phyloP scores from a whole-genome alignment of 768 basidiomycete species.

The Boletus coccyginus region DNA sequence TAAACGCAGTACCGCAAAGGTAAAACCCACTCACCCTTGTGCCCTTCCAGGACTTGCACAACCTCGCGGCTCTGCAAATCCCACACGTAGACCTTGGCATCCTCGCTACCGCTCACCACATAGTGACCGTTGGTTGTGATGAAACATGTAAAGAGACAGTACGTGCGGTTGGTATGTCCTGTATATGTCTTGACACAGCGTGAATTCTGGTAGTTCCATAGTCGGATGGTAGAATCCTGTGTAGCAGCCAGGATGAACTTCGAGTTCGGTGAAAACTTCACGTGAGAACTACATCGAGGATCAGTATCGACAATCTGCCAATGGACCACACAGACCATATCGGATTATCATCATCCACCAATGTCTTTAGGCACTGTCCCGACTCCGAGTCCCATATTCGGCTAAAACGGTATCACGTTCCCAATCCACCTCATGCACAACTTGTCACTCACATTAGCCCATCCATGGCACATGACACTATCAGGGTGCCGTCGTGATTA shows the following conservation, averaged over 20 bases:
- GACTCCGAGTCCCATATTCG: conserved; percentile 98
- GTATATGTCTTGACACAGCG: conserved; percentile 91
- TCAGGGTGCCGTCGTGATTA: conserved; percentile 91
- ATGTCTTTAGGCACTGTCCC: conserved; percentile 95
- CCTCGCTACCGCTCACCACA: conserved; percentile 88
- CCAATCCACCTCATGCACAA: neutral
- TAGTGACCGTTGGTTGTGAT: conserved; percentile 56
- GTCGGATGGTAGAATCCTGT: conserved; percentile 88
- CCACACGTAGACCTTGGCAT: conserved; percentile 86
- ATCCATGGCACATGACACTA: conserved; percentile 95
- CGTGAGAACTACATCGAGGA: conserved; percentile 61
- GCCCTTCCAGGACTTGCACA: conserved; percentile 72
- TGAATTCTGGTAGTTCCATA: conserved; percentile 93
- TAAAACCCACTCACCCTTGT: conserved; percentile 55
- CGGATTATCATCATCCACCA: conserved; percentile 96
- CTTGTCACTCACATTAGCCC: conserved; percentile 77
- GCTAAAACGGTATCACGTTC: conserved; percentile 40
- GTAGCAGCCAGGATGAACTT: conserved; percentile 87
- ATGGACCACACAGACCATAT: conserved; percentile 57
- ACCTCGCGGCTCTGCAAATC: conserved; percentile 81
- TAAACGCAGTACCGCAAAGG: neutral
- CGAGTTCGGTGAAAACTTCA: conserved; percentile 90
- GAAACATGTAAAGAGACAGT: conserved; percentile 73
- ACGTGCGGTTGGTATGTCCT: conserved; percentile 84
- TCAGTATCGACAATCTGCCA: conserved; percentile 6